Conservation (phyloP, 2,329 filamentous ascomycete species). For the Neofusicoccum parvum region DNA sequence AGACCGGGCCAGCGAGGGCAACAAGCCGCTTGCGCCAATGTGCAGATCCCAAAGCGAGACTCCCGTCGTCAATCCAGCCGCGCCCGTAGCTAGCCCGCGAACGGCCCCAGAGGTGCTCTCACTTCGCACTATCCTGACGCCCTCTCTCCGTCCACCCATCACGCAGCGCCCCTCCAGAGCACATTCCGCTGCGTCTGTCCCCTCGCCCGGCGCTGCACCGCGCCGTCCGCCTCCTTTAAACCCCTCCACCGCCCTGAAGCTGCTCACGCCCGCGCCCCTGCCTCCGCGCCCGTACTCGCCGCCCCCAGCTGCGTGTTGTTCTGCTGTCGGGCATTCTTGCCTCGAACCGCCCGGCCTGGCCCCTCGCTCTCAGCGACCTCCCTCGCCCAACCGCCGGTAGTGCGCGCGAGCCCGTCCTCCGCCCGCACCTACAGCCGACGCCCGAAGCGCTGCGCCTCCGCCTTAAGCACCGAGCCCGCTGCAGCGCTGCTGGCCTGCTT, state of each 20-base stretch:
- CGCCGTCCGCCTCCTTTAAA: slow-evolving; percentile 1
- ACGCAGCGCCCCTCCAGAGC: no score
- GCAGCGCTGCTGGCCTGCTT: slow-evolving; percentile 5
- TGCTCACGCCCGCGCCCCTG: slow-evolving; percentile 4
- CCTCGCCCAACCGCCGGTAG: slow-evolving; percentile 12
- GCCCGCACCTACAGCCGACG: neutral
- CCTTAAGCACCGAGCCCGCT: slow-evolving; percentile 2
- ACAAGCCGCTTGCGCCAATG: neutral
- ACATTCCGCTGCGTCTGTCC: neutral
- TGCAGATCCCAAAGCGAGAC: neutral
- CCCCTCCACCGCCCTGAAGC: slow-evolving; percentile 1
- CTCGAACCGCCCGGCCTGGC: slow-evolving; percentile 10
- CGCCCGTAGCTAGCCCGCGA: neutral
- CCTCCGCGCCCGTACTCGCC: neutral
- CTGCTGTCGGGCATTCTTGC: slow-evolving; percentile 14
- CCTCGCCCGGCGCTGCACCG: neutral
- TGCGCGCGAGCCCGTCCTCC: neutral
- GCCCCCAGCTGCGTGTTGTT: neutral
- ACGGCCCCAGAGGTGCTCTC: no score
- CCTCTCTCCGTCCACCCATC: no score
- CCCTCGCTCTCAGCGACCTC: neutral
- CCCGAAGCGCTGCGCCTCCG: neutral
- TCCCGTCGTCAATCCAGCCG: neutral
- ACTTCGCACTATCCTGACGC: no score
- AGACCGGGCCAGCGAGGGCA: neutral